Base-by-base conservation (phyloP, 129 eudicot species). In the Lonicera japonica region DNA sequence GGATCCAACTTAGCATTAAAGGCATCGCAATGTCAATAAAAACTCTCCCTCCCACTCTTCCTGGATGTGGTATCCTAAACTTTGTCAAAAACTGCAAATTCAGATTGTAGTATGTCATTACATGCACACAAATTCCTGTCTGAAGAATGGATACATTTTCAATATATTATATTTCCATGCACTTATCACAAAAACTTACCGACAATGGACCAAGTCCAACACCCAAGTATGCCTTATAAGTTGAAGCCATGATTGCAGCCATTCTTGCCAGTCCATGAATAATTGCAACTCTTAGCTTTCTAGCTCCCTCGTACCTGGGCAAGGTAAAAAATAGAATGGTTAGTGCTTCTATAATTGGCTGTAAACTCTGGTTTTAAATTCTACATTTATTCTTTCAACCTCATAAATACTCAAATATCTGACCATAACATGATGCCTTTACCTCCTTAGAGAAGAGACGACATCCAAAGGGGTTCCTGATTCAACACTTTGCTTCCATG, bases 161-260 rank as follows among this genome's bases (percentile, higher is more conserved):
- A 19, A 25, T 40, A 55, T 21, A 59, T 72, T 61, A 48, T 51
- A 34, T n/a, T 15, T 18, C 54, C 56, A 58, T 72, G 29, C 21
- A 65, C 45, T 39, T 25, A 25, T 66, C 13, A 41, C 9, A 18
- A 64, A 17, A 16, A 51, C 94, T 59, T 85, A 94, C 99, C 78
- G 99, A 94, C 65, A 94, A 66, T 22, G 99, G 99, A 57, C 99
- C 99, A 61, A 94, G 96, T 25, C 99, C 99, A 5, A 83, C 95
- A 3, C 99, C 99, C 64, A 94, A 77, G 73, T 94, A 94, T 23
- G 99, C 96, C 74, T 88, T 94, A 77, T 94, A 94, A 22, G 99
- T 94, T 76, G 99, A 78, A 25, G 96, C 99, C 99, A 94, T 94
- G 36, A 88, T 82, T 72, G 99, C 99, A 69, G 99, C 99, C 92